Percentiles rank a stretch among this genome's conserved stretches.
Conservation (phyloP, 2,329 filamentous ascomycete species). For the Plenodomus biglobosus region DNA sequence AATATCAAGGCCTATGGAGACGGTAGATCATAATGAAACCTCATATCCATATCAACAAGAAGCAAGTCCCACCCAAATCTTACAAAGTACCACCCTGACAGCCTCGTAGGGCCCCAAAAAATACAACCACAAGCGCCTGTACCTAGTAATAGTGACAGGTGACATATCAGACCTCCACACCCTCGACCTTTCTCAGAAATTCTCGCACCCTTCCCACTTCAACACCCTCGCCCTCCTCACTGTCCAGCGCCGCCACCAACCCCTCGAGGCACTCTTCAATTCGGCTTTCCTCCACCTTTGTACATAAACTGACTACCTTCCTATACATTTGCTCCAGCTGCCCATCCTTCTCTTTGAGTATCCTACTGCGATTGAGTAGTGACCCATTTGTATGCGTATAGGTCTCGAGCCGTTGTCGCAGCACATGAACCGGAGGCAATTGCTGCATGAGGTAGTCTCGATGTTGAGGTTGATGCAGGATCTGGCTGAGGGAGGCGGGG, state of each 20-base stretch:
- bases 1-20: no score
- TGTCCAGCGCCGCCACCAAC: conserved; percentile 84
- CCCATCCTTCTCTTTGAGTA: conserved; percentile 74
- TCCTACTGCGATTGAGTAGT: conserved; percentile 67
- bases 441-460: conserved; percentile 11
- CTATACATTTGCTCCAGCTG: conserved; percentile 87
- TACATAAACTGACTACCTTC: conserved; percentile 84
- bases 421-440: conserved; percentile 31
- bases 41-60: no score
- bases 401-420: conserved; percentile 70
- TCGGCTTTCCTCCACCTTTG: conserved; percentile 72
- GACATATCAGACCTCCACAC: conserved; percentile 43
- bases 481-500: conserved; percentile 23
- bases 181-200: conserved; percentile 78
- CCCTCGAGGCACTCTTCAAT: conserved; percentile 80
- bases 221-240: conserved; percentile 68
- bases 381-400: conserved; percentile 69
- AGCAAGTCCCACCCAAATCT: no score
- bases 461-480: conserved; percentile 27
- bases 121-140: no score
- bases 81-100: no score
- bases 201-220: conserved; percentile 76
- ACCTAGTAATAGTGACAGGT: background rate
- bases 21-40: no score
- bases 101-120: no score